Evolutionary conservation across 2,329 filamentous ascomycete genomes (phyloP), one percentile per base, ranked within the genome.

Genomic region (Plectosphaerella sp.): DNA sequence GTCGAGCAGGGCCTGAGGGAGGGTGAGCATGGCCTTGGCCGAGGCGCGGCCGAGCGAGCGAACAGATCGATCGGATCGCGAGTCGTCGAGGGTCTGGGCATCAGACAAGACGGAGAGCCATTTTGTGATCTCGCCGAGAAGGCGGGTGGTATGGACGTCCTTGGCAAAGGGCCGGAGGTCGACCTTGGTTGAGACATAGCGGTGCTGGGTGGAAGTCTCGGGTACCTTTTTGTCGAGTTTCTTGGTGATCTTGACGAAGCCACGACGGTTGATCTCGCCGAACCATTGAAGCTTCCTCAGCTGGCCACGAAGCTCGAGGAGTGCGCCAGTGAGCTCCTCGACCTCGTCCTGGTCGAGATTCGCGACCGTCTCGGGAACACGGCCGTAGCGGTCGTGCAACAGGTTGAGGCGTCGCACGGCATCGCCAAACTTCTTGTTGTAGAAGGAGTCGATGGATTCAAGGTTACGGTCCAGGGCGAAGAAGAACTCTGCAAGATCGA

Each of bases 191-290:
- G 88, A 84, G 54, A 99, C 79, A 64, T 97, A 99, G 53, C 86
- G 83, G 65, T 89, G 86, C 73, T 97, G 92, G 0, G 89, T 87
- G 48, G 86, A 81, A 4, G 85, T 83, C 45, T 83, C 80, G 1
- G 87, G 80, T 3, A 97, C 83, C 73, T 96, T 97, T 74, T 99
- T 99, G 72, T 99, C 94, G 45, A 97, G 76, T 72, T 99, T 99
- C 76, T 99, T 99, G 49, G 94, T 96, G 69, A 99, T 99, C 74
- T 99, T 99, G 68, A 95, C 84, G 64, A 99, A 99, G 2, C 94
- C 94, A 58, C 90, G 82, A 49, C 92, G 84, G 69, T 99, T 99
- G 63, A 97, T 93, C 72, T 97, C 93, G 48, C 92, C 93, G 67
- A 97, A 99, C 92, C 92, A 97, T 68, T 96, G 89, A 49, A 99